Percentiles rank a stretch among this genome's conserved stretches.
These are phyloP conservation scores for Fusarium nisikadoi DNA, from an alignment of 2,329 filamentous ascomycete genomes.

Conservation along the genomic window DNA sequence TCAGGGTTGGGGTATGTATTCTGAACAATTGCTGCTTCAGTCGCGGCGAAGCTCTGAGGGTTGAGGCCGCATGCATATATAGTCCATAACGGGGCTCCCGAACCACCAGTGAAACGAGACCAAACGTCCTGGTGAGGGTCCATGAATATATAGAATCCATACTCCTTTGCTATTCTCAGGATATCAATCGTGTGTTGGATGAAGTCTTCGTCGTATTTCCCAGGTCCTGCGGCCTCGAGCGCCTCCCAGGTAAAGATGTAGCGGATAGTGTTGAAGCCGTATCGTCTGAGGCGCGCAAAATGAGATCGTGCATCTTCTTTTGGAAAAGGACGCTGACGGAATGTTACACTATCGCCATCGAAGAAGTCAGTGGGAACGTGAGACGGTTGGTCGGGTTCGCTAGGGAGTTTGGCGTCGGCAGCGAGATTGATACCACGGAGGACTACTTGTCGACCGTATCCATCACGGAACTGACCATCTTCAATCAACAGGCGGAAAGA, in stretches of 20 bases:
- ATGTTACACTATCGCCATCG: conserved; percentile 90
- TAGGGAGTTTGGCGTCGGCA: conserved; percentile 89
- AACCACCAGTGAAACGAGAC: conserved; percentile 94
- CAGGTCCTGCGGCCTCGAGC: conserved; percentile 91
- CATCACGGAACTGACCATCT: conserved; percentile 84
- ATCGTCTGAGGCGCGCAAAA: conserved; percentile 85
- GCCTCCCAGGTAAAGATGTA: conserved; percentile 99
- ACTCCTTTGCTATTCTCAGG: conserved; percentile 83
- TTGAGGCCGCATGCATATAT: conserved; percentile 93
- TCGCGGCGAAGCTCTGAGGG: conserved; percentile 83
- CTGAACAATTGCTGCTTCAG: conserved; percentile 92
- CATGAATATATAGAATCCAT: conserved; percentile 98
- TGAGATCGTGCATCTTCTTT: conserved; percentile 85
- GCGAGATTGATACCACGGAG: conserved; percentile 95
- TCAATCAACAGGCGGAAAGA: conserved; percentile 84
- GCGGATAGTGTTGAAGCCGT: conserved; percentile 95
- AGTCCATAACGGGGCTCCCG: conserved; percentile 97
- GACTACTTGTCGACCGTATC: conserved; percentile 83
- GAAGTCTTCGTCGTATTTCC: conserved; percentile 92
- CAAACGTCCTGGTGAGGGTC: conserved; percentile 99
- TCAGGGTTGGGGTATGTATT: conserved; percentile 90
- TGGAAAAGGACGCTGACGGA: conserved; percentile 86
- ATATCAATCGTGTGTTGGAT: conserved; percentile 90
- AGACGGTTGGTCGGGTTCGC: conserved; percentile 82
- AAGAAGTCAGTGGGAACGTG: conserved; percentile 85